phyloP scores from a whole-genome alignment of 495 filamentous ascomycete species.

The Letharia lupina region DNA sequence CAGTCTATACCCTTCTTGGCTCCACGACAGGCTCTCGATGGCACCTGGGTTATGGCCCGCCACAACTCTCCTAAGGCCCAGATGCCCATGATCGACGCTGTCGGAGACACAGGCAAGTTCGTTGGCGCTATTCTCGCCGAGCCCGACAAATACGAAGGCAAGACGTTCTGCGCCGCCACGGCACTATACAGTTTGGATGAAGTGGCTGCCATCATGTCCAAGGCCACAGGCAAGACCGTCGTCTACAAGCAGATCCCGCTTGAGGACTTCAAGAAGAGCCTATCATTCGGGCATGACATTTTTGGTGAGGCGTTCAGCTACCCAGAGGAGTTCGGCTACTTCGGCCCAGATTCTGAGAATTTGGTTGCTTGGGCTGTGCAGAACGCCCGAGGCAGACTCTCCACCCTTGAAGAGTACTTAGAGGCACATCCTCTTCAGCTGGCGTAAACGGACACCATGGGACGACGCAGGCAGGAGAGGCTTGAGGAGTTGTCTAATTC shows the following conservation, averaged over 20 bases:
- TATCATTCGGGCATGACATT: constrained; percentile 29
- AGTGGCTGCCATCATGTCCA: constrained; percentile 32
- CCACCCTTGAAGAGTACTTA: constrained; percentile 41
- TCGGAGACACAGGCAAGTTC: constrained; percentile 44
- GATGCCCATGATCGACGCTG: constrained; percentile 39
- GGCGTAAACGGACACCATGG: neutral
- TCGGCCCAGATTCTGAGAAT: constrained; percentile 34
- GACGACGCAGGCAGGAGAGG: neutral
- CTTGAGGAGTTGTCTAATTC: no score
- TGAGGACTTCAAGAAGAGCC: constrained; percentile 33
- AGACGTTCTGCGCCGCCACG: constrained; percentile 35
- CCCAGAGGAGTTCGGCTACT: constrained; percentile 41
- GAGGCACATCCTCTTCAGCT: constrained; percentile 29
- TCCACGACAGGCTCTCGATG: constrained; percentile 27
- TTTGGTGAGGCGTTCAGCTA: constrained; percentile 33
- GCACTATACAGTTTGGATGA: constrained; percentile 36
- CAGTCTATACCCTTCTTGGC: constrained; percentile 26
- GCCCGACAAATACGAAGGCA: constrained; percentile 42
- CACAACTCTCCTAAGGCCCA: constrained; percentile 29
- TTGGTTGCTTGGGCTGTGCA: constrained; percentile 36
- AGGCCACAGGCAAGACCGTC: constrained; percentile 39
- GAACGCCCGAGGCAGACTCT: constrained; percentile 34
- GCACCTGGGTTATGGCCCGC: constrained; percentile 29
- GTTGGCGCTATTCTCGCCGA: constrained; percentile 44
- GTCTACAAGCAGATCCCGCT: constrained; percentile 37